Conservation (phyloP, 768 basidiomycete genomes). For the Boletus barrowsii region DNA sequence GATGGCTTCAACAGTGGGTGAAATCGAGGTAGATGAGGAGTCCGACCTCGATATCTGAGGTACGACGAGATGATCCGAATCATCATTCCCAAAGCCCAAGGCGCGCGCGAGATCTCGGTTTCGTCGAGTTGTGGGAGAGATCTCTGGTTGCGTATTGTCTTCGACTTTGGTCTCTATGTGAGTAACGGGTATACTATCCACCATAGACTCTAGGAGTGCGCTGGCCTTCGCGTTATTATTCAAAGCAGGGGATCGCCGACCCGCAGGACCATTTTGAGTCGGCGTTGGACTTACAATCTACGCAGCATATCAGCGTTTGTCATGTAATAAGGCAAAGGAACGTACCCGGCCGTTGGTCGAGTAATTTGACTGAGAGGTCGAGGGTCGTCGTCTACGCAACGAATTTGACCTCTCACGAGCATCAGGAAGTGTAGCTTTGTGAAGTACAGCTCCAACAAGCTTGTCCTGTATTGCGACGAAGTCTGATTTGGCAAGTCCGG, state of each 20-base stretch:
- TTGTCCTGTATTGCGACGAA: slow-evolving; percentile 73
- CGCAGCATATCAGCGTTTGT: slow-evolving; percentile 4
- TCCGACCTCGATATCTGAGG: slow-evolving; percentile 22
- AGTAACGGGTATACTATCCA: slow-evolving; percentile 49
- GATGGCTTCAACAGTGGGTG: slow-evolving; percentile 37
- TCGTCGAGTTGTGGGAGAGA: slow-evolving; percentile 54
- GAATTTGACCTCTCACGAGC: slow-evolving; percentile 63
- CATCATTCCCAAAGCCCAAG: slow-evolving; percentile 57
- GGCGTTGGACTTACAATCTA: slow-evolving; percentile 61
- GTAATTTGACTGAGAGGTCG: slow-evolving; percentile 81
- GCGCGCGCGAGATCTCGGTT: slow-evolving; percentile 76
- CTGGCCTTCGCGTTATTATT: slow-evolving; percentile 60
- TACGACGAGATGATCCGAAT: slow-evolving; percentile 24
- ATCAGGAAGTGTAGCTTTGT: slow-evolving; percentile 56
- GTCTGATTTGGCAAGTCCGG: slow-evolving; percentile 69
- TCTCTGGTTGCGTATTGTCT: slow-evolving; percentile 32
- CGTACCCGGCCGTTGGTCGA: slow-evolving; percentile 52
- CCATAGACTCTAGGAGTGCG: slow-evolving; percentile 63
- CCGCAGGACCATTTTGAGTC: slow-evolving; percentile 29
- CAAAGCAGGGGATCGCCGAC: slow-evolving; percentile 32
- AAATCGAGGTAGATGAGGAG: slow-evolving; percentile 28
- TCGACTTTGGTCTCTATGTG: slow-evolving; percentile 27
- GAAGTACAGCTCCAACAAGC: slow-evolving; percentile 59
- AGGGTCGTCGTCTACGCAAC: slow-evolving; percentile 71
- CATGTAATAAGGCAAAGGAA: slow-evolving; percentile 1